These are phyloP conservation scores for Rhodotorula sp. DNA, from an alignment of 1,284 basidiomycete genomes.

Conservation along the genomic window DNA sequence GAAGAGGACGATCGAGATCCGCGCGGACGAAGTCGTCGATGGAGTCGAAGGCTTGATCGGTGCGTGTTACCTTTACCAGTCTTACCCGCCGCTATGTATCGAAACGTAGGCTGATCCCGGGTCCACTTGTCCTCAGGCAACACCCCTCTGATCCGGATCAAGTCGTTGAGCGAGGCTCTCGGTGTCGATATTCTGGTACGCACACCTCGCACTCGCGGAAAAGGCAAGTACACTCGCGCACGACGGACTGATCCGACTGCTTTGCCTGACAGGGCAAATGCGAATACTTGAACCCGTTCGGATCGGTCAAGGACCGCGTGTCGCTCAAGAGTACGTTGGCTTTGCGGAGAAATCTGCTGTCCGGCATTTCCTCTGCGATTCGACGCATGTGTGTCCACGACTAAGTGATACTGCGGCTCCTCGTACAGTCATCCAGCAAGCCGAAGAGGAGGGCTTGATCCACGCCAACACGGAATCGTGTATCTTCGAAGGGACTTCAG, in stretches of 20 bases:
- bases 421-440: slow-evolving; percentile 79
- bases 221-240: no score
- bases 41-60: slow-evolving; percentile 62
- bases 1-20: slow-evolving; percentile 59
- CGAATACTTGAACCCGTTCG: slow-evolving; percentile 92
- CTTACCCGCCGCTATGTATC: neutral
- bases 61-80: slow-evolving; percentile 47
- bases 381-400: no score
- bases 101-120: neutral
- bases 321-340: slow-evolving; percentile 71
- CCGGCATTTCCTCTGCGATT: no score
- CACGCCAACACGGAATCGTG: slow-evolving; percentile 84
- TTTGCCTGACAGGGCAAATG: slow-evolving; percentile 66
- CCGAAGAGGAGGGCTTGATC: slow-evolving; percentile 77
- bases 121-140: slow-evolving; percentile 62
- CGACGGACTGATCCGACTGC: neutral
- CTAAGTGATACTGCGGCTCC: neutral
- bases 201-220: neutral
- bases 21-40: slow-evolving; percentile 57
- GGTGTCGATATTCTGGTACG: slow-evolving; percentile 82
- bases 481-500: slow-evolving; percentile 97
- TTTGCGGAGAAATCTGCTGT: neutral
- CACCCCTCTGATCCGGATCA: slow-evolving; percentile 88
- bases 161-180: slow-evolving; percentile 81
- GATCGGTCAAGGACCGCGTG: slow-evolving; percentile 96